Evolutionary conservation across 2,329 filamentous ascomycete genomes (phyloP), one percentile per base, ranked within the genome.

Genomic region (Lecanicillium sp.): DNA sequence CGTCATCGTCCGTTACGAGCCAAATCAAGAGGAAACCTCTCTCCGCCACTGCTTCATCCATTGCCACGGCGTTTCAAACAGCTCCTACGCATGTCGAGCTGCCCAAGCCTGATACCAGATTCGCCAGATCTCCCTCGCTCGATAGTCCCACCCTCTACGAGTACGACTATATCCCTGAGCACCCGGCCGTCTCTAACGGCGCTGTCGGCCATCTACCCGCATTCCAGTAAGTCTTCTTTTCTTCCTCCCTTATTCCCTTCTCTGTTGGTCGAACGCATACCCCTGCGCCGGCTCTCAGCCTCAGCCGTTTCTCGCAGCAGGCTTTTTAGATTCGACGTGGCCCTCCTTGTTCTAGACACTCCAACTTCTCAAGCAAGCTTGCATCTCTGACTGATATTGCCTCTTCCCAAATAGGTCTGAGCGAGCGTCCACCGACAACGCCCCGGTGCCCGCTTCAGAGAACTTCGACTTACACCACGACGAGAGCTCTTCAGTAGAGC

Each of bases 101-200:
- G 16, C 61, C 65, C 30, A 63, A 64, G 44, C 70, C 73, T n/a
- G 69, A 70, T 34, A 65, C 68, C 44, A 59, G 73, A 35, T 75
- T 73, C 51, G 64, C 65, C n/a, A 65, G 75, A 44, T 68, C 70
- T 22, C 71, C 60, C 48, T 71, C 73, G 12, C 55, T 77, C 39
- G 75, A 80, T 55, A 79, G 75, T 53, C 75, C 75, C 44, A 78
- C 73, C 22, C 59, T 80, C 35, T 79, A 80, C 68, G 72, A 77
- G 51, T 77, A 75, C 49, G 25, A 31, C 29, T 31, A 35, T 35
- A 25, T 7, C 7, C 22, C 22, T 6, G 22, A 6, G 22, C 22
- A 7, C 68, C 70, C 36, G 33, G 20, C 18, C 20, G 14, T 45
- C 44, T 25, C 22, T 6, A 6, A 7, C 22, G 22, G 11, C 3